phyloP scores from a whole-genome alignment of 371 early-diverging fungal genomes.

The Lichtheimia corymbifera region DNA sequence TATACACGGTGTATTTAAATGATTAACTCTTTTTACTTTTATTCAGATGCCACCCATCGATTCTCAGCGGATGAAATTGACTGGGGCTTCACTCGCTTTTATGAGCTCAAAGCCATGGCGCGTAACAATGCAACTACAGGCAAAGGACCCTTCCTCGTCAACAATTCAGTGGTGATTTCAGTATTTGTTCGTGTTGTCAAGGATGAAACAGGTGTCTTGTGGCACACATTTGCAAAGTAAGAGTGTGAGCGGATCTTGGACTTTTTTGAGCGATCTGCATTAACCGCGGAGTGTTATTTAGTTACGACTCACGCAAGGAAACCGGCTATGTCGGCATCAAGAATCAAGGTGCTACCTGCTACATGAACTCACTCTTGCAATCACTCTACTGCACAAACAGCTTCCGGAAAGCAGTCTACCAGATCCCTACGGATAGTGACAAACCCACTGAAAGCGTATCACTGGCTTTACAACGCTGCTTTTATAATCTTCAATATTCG shows the following conservation, averaged over 20 bases:
- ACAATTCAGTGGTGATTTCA: constrained; percentile 68
- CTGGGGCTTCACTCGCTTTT: constrained; percentile 93
- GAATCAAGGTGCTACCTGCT: constrained; percentile 99
- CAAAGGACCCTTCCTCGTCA: constrained; percentile 58
- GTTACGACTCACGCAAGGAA: constrained; percentile 84
- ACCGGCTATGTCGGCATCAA: constrained; percentile 95
- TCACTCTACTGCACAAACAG: constrained; percentile 95
- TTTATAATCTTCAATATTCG: constrained; percentile 85
- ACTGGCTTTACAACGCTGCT: constrained; percentile 92
- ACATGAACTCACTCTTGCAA: constrained; percentile 98
- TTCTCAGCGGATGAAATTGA: constrained; percentile 85
- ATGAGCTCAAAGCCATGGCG: constrained; percentile 58
- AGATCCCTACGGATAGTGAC: constrained; percentile 89
- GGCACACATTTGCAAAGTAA: constrained; percentile 90
- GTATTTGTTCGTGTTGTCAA: constrained; percentile 81
- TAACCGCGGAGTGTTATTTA: constrained; percentile 18
- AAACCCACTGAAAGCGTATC: constrained; percentile 84
- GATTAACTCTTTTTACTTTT: not conserved
- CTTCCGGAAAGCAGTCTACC: constrained; percentile 89
- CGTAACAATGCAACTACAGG: constrained; percentile 31
- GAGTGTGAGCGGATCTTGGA: not conserved
- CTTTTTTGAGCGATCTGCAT: not conserved
- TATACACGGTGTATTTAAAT: not conserved
- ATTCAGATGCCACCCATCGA: constrained; percentile 78
- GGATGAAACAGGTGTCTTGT: constrained; percentile 91